Evolutionary conservation across 352 stramenopile genomes (phyloP).

Genomic region (Globisporangium irregulare): DNA sequence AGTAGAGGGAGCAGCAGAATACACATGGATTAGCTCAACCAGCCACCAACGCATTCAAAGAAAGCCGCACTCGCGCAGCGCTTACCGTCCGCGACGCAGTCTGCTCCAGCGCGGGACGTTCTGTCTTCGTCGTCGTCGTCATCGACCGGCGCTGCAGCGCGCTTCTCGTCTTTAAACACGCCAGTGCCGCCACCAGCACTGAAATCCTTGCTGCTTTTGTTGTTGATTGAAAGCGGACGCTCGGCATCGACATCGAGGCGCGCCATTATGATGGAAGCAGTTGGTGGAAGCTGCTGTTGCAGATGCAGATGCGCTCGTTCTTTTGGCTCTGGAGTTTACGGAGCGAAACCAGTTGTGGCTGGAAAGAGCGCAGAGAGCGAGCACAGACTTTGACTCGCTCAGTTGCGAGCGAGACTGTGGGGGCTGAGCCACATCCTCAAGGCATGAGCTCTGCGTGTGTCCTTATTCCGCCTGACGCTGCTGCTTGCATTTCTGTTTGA

Average conservation of each 20-base stretch:
- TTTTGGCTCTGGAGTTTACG: background rate
- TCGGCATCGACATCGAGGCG: constrained; percentile 3
- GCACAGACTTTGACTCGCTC: background rate
- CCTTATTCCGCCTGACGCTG: background rate
- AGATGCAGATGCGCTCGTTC: background rate
- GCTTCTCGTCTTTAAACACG: constrained; percentile 13
- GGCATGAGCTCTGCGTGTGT: background rate
- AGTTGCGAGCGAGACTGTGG: background rate
- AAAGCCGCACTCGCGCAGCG: background rate
- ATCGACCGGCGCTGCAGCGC: constrained; percentile 10
- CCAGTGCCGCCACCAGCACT: background rate
- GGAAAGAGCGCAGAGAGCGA: constrained; percentile 3
- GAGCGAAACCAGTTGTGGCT: background rate
- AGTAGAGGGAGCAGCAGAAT: background rate
- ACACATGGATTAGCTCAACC: background rate
- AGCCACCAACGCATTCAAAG: constrained; percentile 8
- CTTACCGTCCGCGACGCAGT: constrained; percentile 5
- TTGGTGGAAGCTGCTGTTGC: background rate
- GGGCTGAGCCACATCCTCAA: background rate
- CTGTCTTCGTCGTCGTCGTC: constrained; percentile 3
- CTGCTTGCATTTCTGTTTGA: constrained; percentile 7
- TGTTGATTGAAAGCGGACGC: background rate
- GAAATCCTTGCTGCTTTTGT: background rate
- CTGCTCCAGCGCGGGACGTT: background rate
- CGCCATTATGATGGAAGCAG: constrained; percentile 1